These are phyloP conservation scores for Viridothelium virens DNA, from an alignment of 495 filamentous ascomycete genomes.

Conservation along the genomic window DNA sequence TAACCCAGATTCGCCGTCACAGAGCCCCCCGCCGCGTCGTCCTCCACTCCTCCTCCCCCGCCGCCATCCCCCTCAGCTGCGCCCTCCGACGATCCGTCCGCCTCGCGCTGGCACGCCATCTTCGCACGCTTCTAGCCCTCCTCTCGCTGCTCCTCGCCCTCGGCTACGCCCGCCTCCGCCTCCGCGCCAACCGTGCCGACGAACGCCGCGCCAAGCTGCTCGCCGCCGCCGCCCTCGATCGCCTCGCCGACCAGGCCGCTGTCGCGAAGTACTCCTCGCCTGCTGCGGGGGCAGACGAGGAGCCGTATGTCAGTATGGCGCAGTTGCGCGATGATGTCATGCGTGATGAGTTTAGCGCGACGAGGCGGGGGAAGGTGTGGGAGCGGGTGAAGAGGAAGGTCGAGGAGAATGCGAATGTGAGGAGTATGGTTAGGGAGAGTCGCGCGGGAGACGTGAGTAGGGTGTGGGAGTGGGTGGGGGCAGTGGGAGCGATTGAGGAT, in stretches of 20 bases:
- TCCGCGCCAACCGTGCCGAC: conserved; percentile 51
- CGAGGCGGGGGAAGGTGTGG: conserved; percentile 72
- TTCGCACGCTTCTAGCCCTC: conserved; percentile 79
- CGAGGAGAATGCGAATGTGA: conserved; percentile 87
- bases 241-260: conserved; percentile 73
- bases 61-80: conserved; percentile 79
- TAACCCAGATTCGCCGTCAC: conserved; percentile 55
- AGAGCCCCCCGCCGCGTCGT: conserved; percentile 52
- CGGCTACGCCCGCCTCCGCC: conserved; percentile 50
- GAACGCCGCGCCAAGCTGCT: conserved; percentile 66
- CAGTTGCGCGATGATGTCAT: conserved; percentile 90
- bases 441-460: conserved; percentile 77
- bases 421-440: conserved; percentile 73
- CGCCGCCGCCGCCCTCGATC: conserved; percentile 72
- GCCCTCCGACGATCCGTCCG: conserved; percentile 80
- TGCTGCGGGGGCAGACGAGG: conserved; percentile 47
- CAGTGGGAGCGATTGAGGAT: conserved; percentile 28
- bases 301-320: conserved; percentile 74
- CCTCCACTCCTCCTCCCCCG: conserved; percentile 72
- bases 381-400: conserved; percentile 70
- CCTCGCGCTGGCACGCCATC: conserved; percentile 88
- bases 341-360: conserved; percentile 66
- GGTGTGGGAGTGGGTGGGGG: conserved; percentile 95
- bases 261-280: conserved; percentile 48
- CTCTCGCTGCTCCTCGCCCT: conserved; percentile 43